Evolutionary conservation across 2,329 filamentous ascomycete genomes (phyloP).

Genomic region (Periconia macrospinosa): DNA sequence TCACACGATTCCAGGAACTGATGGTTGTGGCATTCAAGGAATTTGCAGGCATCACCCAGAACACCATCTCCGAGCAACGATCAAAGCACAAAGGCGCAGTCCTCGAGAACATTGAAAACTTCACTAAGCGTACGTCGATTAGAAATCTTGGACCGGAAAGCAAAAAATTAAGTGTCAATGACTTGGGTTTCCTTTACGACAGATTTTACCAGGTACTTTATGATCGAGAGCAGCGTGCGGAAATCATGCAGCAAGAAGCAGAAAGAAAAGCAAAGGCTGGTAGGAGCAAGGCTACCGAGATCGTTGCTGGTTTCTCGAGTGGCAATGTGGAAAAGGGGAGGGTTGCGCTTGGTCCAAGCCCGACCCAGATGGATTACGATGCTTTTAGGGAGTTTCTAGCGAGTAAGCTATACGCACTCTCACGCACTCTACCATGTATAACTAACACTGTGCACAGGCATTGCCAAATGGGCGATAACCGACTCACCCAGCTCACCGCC

Average conservation of each 20-base stretch:
- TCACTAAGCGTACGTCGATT: constrained; percentile 95
- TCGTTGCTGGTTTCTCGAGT: constrained; percentile 52
- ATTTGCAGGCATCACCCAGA: constrained; percentile 92
- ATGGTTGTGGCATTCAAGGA: constrained; percentile 99
- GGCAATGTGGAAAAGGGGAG: constrained; percentile 75
- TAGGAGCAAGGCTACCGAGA: constrained; percentile 54
- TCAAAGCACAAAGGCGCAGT: constrained; percentile 93
- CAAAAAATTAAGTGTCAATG: constrained; percentile 82
- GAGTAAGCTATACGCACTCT: constrained; percentile 31
- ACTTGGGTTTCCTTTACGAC: constrained; percentile 89
- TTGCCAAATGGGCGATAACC: constrained; percentile 90
- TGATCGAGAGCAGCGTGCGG: constrained; percentile 82
- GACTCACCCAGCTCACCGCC: constrained; percentile 72
- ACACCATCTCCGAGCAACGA: constrained; percentile 84
- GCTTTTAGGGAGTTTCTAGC: constrained; percentile 93
- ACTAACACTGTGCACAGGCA: constrained; percentile 50
- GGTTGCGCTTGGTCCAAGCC: constrained; percentile 85
- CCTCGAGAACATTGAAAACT: constrained; percentile 93
- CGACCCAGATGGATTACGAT: constrained; percentile 95
- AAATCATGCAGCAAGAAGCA: constrained; percentile 64
- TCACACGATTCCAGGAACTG: constrained; percentile 94
- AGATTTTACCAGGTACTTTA: constrained; percentile 91
- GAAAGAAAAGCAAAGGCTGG: constrained; percentile 73
- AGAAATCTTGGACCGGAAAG: constrained; percentile 94
- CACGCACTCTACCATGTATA: not conserved